Conservation (phyloP, 495 filamentous ascomycete genomes). For the Bryoglossum gracile region DNA sequence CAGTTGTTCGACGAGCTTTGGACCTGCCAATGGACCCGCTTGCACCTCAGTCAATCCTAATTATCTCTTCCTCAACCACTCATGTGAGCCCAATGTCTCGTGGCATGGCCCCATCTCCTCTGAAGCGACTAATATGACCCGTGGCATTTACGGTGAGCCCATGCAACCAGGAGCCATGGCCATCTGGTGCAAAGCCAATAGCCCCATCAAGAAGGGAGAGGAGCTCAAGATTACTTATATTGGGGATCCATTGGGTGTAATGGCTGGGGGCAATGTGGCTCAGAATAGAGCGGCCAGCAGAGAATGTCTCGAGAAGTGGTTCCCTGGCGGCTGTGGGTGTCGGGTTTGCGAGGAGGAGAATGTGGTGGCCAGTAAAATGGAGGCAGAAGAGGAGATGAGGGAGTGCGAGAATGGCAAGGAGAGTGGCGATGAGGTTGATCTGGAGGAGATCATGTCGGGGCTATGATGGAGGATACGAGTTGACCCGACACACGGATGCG, state of each 20-base stretch:
- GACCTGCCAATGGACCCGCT: not conserved
- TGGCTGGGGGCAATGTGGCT: not conserved
- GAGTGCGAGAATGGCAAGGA: not conserved
- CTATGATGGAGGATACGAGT: too few species aligned
- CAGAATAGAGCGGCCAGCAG: constrained; percentile 5
- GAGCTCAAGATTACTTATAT: constrained; percentile 21
- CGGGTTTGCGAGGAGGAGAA: constrained; percentile 16
- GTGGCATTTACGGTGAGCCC: constrained; percentile 8
- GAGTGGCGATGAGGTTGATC: not conserved
- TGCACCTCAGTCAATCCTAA: constrained; percentile 14
- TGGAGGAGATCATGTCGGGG: not conserved
- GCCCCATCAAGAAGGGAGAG: constrained; percentile 18
- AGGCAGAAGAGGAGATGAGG: not conserved
- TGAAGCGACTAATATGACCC: not conserved
- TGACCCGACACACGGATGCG: too few species aligned
- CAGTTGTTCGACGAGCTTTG: not conserved
- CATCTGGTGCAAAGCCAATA: constrained; percentile 5
- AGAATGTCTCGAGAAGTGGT: constrained; percentile 16
- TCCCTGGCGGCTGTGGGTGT: constrained; percentile 20
- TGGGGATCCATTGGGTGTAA: constrained; percentile 9
- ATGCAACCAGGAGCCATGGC: constrained; percentile 6
- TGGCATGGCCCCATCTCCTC: constrained; percentile 12
- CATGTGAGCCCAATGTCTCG: constrained; percentile 15
- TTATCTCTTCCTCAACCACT: constrained; percentile 24
- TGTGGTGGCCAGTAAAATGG: not conserved